These are phyloP conservation scores for Eucalyptus curtisii DNA, from an alignment of 345 rosid genomes.

Conservation along the genomic window DNA sequence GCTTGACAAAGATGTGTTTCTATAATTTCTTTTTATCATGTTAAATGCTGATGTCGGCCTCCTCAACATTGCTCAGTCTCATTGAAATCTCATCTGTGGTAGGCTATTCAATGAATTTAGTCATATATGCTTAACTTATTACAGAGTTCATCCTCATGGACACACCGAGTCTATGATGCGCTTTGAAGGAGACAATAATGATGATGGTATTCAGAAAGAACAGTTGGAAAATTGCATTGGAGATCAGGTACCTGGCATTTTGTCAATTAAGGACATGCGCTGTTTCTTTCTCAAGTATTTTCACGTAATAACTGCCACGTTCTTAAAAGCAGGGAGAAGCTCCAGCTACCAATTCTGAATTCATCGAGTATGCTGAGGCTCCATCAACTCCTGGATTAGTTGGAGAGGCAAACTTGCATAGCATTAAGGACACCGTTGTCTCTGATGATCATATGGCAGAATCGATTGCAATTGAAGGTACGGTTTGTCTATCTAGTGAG, in stretches of 20 bases:
- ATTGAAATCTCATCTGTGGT: not conserved
- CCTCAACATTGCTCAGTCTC: not conserved
- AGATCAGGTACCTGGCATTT: constrained; percentile 34
- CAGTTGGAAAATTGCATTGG: constrained; percentile 22
- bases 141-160: constrained; percentile 42
- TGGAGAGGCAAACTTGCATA: constrained; percentile 58
- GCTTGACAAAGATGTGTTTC: not conserved
- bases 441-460: constrained; percentile 45
- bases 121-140: not conserved
- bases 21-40: not conserved
- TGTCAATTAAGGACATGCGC: not conserved
- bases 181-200: constrained; percentile 12
- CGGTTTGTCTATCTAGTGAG: constrained; percentile 2
- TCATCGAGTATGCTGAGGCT: constrained; percentile 68
- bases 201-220: constrained; percentile 20
- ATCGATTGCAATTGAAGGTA: constrained; percentile 12
- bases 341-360: constrained; percentile 30
- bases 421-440: constrained; percentile 48
- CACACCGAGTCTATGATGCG: constrained; percentile 19
- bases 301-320: not conserved
- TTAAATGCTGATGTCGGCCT: not conserved
- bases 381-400: constrained; percentile 86
- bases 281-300: not conserved
- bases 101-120: not conserved
- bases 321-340: constrained; percentile 36